Evolutionary conservation across 306 rosid genomes (phyloP).

Genomic region (Vigna radiata): DNA sequence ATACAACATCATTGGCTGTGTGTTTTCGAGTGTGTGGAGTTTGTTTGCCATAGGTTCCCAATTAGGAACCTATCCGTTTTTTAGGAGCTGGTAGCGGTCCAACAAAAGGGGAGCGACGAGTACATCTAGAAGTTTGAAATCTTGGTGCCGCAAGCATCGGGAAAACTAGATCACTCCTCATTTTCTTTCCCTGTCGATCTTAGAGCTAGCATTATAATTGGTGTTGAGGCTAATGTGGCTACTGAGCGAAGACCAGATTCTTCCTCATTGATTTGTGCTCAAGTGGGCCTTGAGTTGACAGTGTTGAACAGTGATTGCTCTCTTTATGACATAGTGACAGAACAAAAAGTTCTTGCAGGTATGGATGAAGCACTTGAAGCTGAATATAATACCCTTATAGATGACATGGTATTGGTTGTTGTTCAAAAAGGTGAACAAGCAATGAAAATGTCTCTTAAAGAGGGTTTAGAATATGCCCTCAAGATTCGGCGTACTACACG

Average conservation of each 20-base stretch:
- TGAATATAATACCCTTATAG: constrained; percentile 95
- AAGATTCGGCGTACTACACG: too few species aligned
- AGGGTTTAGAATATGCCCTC: constrained; percentile 65
- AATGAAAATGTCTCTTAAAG: constrained; percentile 91
- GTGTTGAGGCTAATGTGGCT: constrained; percentile 98
- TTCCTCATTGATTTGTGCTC: constrained; percentile 93
- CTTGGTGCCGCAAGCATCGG: too few species aligned
- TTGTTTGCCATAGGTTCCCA: too few species aligned
- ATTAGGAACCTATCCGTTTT: too few species aligned
- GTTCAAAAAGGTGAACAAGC: constrained; percentile 88
- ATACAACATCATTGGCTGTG: too few species aligned
- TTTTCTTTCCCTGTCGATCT: constrained; percentile 98
- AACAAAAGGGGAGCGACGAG: too few species aligned
- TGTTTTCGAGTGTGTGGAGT: too few species aligned
- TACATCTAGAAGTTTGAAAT: too few species aligned
- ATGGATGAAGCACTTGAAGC: constrained; percentile 96
- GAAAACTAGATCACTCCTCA: constrained; percentile 60
- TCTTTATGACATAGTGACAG: constrained; percentile 58
- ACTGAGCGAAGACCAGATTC: constrained; percentile 99
- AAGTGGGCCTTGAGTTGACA: constrained; percentile 91
- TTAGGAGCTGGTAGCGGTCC: too few species aligned
- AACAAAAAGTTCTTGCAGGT: constrained; percentile 85
- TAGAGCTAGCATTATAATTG: constrained; percentile 99
- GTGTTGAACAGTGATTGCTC: constrained; percentile 49
- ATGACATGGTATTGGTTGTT: constrained; percentile 88